Base-by-base conservation (phyloP, 352 stramenopile genomes). In the Pythium inflatum region DNA sequence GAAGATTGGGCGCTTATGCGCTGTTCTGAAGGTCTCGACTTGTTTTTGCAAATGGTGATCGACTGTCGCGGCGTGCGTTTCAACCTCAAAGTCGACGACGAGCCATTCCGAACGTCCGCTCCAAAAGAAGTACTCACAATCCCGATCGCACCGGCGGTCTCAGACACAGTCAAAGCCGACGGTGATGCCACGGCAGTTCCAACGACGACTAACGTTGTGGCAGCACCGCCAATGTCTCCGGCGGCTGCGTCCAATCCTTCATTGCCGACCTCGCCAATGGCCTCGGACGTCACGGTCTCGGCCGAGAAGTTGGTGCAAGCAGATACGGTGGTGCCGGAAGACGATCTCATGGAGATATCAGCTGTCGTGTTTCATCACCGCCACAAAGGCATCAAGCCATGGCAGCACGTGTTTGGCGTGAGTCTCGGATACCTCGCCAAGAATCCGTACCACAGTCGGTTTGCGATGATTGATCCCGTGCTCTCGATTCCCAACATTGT, bases 1-100 rank as follows among this genome's bases (percentile, higher is more conserved):
- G 85, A 95, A 25, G 84, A 95, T n/a, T 89, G 81, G 81, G 82
- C 88, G n/a, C 66, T 95, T 1, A 78, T 93, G 71, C 84, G 88
- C 5, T 93, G 82, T 60, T 81, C 74, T 3, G 86, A 95, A 77
- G 83, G 83, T 16, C 69, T 90, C 41, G 81, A 85, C 3, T 34
- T 93, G 16, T 91, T 95, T 66, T 56, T 92, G 12, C 86, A 95
- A 61, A 81, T 94, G 58, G 69, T 93, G 41, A 89, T 88, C 34
- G 85, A 90, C 30, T 77, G 90, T 50, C 81, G 80, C 20, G 82
- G 89, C 14, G 74, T 92, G 18, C 76, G 88, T 46, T 95, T 95
- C 63, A 77, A 75, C 22, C 81, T 95, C 67, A 75, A 82, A 72
- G 83, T 93, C 33, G 85, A 79, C 41, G 85, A 83, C 22, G 79